phyloP scores from a whole-genome alignment of 2,329 filamentous ascomycete species.

The Penicillium olsonii region DNA sequence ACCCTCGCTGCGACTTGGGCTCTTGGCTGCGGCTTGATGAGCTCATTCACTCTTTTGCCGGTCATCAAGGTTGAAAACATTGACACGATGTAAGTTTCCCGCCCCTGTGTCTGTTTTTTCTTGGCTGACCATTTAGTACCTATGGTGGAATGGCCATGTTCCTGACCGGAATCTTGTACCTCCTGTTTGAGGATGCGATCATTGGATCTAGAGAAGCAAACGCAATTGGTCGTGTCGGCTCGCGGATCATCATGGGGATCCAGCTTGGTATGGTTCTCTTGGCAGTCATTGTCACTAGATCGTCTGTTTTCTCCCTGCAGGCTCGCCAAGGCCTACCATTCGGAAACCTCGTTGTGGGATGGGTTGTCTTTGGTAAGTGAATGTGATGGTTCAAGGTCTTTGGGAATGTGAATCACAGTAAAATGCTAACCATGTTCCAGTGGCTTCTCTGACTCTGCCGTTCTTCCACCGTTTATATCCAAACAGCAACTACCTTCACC shows the following conservation, averaged over 20 bases:
- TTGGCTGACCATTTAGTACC: slow-evolving; percentile 52
- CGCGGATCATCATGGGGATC: slow-evolving; percentile 48
- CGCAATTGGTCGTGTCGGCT: slow-evolving; percentile 31
- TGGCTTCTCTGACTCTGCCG: slow-evolving; percentile 74
- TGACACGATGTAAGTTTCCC: slow-evolving; percentile 65
- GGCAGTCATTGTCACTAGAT: slow-evolving; percentile 81
- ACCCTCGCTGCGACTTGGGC: slow-evolving; percentile 71
- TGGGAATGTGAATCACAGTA: not conserved
- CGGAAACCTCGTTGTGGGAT: slow-evolving; percentile 86
- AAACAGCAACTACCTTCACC: slow-evolving; percentile 86
- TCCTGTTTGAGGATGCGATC: slow-evolving; percentile 73
- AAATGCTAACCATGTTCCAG: slow-evolving; percentile 42
- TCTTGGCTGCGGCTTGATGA: slow-evolving; percentile 78
- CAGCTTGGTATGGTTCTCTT: slow-evolving; percentile 75
- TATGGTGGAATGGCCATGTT: slow-evolving; percentile 78
- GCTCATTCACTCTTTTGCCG: slow-evolving; percentile 83
- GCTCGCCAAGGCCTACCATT: slow-evolving; percentile 80
- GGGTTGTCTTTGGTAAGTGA: slow-evolving; percentile 70
- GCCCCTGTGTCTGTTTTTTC: not conserved
- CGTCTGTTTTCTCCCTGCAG: slow-evolving; percentile 81
- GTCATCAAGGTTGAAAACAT: slow-evolving; percentile 82
- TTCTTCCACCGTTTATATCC: slow-evolving; percentile 78
- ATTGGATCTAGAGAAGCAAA: slow-evolving; percentile 31
- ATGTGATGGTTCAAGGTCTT: not conserved
- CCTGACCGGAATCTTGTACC: slow-evolving; percentile 71